These are phyloP conservation scores for Calocybe gangraenosa DNA, from an alignment of 768 basidiomycete species.

Conservation along the genomic window DNA sequence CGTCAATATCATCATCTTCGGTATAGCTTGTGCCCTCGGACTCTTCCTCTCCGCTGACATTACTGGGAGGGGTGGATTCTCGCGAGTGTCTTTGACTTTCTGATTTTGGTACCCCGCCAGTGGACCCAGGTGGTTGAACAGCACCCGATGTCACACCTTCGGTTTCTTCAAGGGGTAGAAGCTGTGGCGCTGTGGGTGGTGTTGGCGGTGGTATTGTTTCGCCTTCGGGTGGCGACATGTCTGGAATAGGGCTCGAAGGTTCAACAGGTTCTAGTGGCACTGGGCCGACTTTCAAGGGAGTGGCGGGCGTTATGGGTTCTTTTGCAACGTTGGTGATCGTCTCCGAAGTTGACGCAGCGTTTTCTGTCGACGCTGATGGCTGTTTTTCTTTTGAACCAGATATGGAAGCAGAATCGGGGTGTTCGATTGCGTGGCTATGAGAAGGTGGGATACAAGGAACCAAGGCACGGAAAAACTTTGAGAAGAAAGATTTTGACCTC, in stretches of 20 bases:
- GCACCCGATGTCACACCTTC: conserved; percentile 89
- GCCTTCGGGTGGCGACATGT: conserved; percentile 13
- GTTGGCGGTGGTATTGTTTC: conserved; percentile 35
- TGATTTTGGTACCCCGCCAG: conserved; percentile 35
- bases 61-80: conserved; percentile 31
- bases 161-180: conserved; percentile 64
- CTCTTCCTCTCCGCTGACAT: conserved; percentile 50
- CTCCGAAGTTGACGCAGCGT: conserved; percentile 3
- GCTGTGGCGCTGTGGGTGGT: conserved; percentile 26
- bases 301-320: conserved; percentile 4
- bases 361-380: conserved; percentile 5
- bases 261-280: conserved; percentile 1
- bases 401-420: conserved; percentile 25
- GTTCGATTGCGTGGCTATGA: conserved; percentile 40
- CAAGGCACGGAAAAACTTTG: conserved; percentile 55
- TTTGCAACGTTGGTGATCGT: conserved; percentile 1
- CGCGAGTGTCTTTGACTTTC: conserved; percentile 35
- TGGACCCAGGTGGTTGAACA: conserved; percentile 87
- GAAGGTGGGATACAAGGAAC: conserved; percentile 65
- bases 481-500: conserved; percentile 48
- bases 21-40: conserved; percentile 65
- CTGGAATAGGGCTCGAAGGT: conserved; percentile 1
- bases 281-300: neutral
- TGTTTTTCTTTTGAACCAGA: conserved; percentile 27
- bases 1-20: conserved; percentile 65